Conservation (phyloP, 2,329 filamentous ascomycete species). For the Blastomyces gilchristii region DNA sequence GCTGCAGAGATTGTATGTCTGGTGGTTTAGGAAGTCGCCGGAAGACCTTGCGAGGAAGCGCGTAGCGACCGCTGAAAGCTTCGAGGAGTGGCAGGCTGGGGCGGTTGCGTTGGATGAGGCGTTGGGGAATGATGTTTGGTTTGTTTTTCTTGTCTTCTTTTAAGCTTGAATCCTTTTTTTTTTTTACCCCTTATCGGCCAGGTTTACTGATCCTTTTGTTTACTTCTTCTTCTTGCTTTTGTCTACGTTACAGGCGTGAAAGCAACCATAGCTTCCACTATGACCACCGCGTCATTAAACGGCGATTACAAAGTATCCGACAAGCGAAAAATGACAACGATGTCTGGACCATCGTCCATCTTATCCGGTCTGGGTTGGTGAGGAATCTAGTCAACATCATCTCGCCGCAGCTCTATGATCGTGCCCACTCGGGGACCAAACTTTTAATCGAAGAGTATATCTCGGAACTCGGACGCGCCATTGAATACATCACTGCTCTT, state of each 20-base stretch:
- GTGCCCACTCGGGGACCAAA: conserved; percentile 80
- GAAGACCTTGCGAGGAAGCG: conserved; percentile 56
- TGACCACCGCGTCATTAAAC: conserved; percentile 73
- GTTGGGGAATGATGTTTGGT: conserved; percentile 74
- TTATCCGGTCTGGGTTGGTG: conserved; percentile 64
- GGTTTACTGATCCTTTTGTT: not conserved
- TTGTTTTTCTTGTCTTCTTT: conserved; percentile 17
- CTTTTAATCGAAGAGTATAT: conserved; percentile 86
- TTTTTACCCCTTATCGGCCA: no score
- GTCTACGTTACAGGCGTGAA: conserved; percentile 49
- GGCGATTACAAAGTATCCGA: conserved; percentile 61
- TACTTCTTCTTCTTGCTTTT: not conserved
- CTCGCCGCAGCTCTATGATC: conserved; percentile 67
- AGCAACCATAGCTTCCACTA: conserved; percentile 72
- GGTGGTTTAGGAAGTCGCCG: conserved; percentile 56
- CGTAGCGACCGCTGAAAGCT: conserved; percentile 57
- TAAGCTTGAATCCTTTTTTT: no score
- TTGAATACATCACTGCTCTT: conserved; percentile 63
- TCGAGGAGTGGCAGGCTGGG: conserved; percentile 80
- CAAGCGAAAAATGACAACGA: conserved; percentile 60
- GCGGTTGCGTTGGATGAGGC: conserved; percentile 73
- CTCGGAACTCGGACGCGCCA: conserved; percentile 67
- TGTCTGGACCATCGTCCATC: conserved; percentile 62
- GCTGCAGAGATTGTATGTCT: conserved; percentile 55
- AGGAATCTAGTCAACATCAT: conserved; percentile 90